A percentile compares a stretch with the other conserved stretches of the same genome.
These are phyloP conservation scores for Cyclotella choctawhatcheeana DNA, from an alignment of 108 stramenopile species.

Conservation along the genomic window DNA sequence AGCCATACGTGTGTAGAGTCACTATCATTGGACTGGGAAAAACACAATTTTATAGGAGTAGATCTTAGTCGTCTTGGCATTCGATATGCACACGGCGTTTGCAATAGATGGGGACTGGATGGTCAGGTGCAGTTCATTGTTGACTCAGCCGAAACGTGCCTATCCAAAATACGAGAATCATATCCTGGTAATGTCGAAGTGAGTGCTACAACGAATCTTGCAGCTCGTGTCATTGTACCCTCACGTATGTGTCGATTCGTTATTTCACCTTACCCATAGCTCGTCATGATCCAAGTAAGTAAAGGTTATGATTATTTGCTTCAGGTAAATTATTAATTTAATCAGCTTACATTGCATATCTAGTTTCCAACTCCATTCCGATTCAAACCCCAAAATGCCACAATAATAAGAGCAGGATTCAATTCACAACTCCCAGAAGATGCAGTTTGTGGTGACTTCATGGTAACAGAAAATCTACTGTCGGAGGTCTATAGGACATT, in stretches of 20 bases:
- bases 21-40: slow-evolving; percentile 39
- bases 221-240: background rate
- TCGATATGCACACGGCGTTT: slow-evolving; percentile 61
- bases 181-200: slow-evolving; percentile 66
- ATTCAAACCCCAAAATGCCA: slow-evolving; percentile 17
- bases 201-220: background rate
- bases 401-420: slow-evolving; percentile 18
- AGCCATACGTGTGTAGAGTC: too few species aligned
- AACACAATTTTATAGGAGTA: slow-evolving; percentile 76
- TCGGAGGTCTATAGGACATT: slow-evolving; percentile 28
- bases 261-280: background rate
- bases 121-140: slow-evolving; percentile 53
- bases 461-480: slow-evolving; percentile 69
- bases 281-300: slow-evolving; percentile 14
- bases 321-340: slow-evolving; percentile 20
- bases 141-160: slow-evolving; percentile 61
- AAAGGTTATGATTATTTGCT: too few species aligned
- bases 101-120: slow-evolving; percentile 55
- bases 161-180: slow-evolving; percentile 36
- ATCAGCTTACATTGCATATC: slow-evolving; percentile 22
- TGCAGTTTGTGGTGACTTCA: slow-evolving; percentile 58
- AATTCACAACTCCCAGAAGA: slow-evolving; percentile 78
- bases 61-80: slow-evolving; percentile 71
- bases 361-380: slow-evolving; percentile 84
- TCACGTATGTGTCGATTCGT: background rate